These are phyloP conservation scores for Amanita phalloides DNA, from an alignment of 768 basidiomycete species.

Conservation along the genomic window DNA sequence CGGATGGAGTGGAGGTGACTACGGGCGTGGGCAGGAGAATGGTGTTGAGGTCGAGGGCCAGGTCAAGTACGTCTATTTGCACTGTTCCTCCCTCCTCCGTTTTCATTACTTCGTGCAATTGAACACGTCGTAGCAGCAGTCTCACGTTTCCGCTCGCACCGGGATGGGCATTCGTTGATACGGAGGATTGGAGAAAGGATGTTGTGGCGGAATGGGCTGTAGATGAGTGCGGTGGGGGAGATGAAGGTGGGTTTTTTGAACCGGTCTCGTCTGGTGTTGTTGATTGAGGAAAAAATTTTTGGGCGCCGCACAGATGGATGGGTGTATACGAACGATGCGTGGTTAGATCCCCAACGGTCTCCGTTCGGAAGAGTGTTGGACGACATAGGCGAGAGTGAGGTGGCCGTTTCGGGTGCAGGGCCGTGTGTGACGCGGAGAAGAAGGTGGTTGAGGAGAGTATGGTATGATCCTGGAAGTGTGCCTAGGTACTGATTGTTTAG, in stretches of 20 bases:
- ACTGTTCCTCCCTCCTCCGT: too few species aligned
- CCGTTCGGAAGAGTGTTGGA: constrained; percentile 8
- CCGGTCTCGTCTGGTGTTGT: neutral
- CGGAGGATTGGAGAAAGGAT: constrained; percentile 72
- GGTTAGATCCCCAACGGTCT: constrained; percentile 41
- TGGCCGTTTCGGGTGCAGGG: constrained; percentile 21
- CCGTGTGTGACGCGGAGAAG: constrained; percentile 52
- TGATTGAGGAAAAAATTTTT: too few species aligned
- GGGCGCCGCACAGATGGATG: constrained; percentile 45
- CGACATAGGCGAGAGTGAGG: constrained; percentile 4
- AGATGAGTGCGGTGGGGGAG: constrained; percentile 15
- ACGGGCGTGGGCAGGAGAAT: constrained; percentile 15
- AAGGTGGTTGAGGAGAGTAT: constrained; percentile 66
- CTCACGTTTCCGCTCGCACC: constrained; percentile 68
- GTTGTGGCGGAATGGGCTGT: constrained; percentile 44
- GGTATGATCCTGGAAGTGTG: constrained; percentile 23
- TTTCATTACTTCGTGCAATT: neutral
- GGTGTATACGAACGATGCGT: constrained; percentile 73
- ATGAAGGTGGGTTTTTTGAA: constrained; percentile 12
- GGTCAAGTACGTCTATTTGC: constrained; percentile 44
- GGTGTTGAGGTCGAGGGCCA: constrained; percentile 31
- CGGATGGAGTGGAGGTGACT: constrained; percentile 33
- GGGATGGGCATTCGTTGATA: constrained; percentile 66
- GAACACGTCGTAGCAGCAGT: constrained; percentile 46
- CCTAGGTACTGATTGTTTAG: too few species aligned